A percentile compares a stretch with the other conserved stretches of the same genome.
Conservation (phyloP, 148 eudicot species). For the Heliamphora exappendiculata region DNA sequence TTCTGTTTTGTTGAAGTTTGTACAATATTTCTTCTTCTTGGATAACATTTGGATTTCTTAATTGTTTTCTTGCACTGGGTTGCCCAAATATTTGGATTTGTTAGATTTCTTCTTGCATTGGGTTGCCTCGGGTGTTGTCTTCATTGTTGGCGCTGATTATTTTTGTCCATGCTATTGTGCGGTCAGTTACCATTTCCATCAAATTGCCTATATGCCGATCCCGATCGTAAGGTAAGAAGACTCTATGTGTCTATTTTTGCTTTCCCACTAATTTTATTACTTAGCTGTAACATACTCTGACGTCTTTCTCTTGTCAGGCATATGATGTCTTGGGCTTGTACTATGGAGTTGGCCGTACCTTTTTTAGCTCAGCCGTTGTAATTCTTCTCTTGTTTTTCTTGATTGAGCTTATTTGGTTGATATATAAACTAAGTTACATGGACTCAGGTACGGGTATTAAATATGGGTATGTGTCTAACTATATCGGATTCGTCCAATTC, state of each 20-base stretch:
- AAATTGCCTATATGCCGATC: conserved; percentile 84
- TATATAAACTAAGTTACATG: neutral
- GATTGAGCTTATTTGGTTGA: neutral
- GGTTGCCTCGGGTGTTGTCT: neutral
- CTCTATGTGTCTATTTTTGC: neutral
- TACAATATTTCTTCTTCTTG: neutral
- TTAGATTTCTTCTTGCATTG: neutral
- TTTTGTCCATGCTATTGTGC: neutral
- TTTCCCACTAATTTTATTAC: neutral
- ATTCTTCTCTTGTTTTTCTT: conserved; percentile 6
- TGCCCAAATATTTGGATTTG: neutral
- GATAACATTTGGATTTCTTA: too few species aligned
- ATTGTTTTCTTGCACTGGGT: neutral
- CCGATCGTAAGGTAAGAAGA: conserved; percentile 91
- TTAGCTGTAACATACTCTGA: conserved; percentile 2
- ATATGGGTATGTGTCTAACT: too few species aligned
- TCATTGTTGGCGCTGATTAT: neutral
- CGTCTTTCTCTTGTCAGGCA: conserved; percentile 42
- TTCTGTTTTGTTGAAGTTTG: too few species aligned
- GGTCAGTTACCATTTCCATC: conserved; percentile 76
- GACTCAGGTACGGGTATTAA: too few species aligned
- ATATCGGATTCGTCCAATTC: too few species aligned
- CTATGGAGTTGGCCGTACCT: conserved; percentile 89
- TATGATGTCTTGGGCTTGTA: conserved; percentile 87
- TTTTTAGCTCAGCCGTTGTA: conserved; percentile 95